A percentile compares a stretch with the other conserved stretches of the same genome.
These are phyloP conservation scores for Ceratobasidium sp. DNA, from an alignment of 1,284 basidiomycete genomes.

Conservation along the genomic window DNA sequence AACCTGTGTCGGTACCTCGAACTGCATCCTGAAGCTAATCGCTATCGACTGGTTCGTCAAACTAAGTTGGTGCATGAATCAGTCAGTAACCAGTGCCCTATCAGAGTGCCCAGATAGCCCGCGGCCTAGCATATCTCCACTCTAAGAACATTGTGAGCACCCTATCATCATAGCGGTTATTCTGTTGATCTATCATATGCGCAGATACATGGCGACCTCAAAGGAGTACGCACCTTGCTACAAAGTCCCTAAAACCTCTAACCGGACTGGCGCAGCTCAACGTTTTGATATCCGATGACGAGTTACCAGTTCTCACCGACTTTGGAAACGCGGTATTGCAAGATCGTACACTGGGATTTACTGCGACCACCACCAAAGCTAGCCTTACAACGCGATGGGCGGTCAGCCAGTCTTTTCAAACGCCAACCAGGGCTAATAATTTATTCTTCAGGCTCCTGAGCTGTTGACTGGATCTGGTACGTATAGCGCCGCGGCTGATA, in stretches of 20 bases:
- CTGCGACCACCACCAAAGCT: neutral
- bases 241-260: neutral
- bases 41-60: neutral
- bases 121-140: neutral
- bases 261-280: neutral
- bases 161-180: neutral
- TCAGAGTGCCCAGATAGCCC: neutral
- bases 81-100: neutral
- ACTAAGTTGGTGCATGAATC: neutral
- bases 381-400: neutral
- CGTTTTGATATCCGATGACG: neutral
- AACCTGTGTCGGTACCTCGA: neutral
- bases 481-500: neutral
- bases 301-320: neutral
- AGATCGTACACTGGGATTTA: constrained; percentile 10
- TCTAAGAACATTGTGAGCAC: neutral
- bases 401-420: neutral
- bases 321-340: neutral
- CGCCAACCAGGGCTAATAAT: neutral
- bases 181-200: neutral
- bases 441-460: neutral
- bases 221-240: constrained; percentile 3
- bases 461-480: neutral
- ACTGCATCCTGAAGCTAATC: neutral
- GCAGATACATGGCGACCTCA: constrained; percentile 18